Evolutionary conservation across 495 filamentous ascomycete genomes (phyloP).

Genomic region (Aspergillus bertholletiae): DNA sequence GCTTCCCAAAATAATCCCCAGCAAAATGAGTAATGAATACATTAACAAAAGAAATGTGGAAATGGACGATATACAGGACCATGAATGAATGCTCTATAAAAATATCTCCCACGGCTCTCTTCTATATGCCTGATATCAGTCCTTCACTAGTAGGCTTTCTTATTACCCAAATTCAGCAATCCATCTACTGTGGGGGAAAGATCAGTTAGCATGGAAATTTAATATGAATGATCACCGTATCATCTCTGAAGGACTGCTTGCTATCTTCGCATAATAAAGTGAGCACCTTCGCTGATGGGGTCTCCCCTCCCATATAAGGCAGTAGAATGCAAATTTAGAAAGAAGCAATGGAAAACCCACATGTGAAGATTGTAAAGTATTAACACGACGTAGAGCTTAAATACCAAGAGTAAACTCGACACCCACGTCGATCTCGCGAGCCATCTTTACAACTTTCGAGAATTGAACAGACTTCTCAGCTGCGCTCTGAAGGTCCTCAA

Average conservation of each 20-base stretch:
- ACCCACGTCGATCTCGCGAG: slow-evolving; percentile 95
- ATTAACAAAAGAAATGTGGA: slow-evolving; percentile 36
- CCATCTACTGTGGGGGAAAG: neutral
- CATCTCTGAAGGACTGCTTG: neutral
- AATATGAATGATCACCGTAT: neutral
- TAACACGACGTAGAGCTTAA: slow-evolving; percentile 39
- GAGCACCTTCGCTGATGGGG: neutral
- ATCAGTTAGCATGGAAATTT: neutral
- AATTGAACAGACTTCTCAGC: slow-evolving; percentile 99
- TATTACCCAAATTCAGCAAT: neutral
- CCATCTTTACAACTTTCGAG: slow-evolving; percentile 98
- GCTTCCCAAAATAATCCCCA: neutral
- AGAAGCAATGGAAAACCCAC: neutral
- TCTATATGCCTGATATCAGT: neutral
- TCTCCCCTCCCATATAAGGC: neutral
- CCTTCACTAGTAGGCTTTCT: neutral
- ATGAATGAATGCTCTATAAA: slow-evolving; percentile 13
- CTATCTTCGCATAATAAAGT: neutral
- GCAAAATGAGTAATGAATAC: slow-evolving; percentile 20
- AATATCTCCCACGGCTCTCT: neutral
- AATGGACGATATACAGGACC: slow-evolving; percentile 23
- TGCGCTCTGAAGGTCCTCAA: slow-evolving; percentile 94
- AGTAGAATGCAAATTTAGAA: neutral
- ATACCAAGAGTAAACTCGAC: slow-evolving; percentile 97
- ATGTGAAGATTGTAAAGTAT: neutral